Evolutionary conservation across 2,329 filamentous ascomycete species (phyloP).

Genomic region (Trichocomaceae sp.): DNA sequence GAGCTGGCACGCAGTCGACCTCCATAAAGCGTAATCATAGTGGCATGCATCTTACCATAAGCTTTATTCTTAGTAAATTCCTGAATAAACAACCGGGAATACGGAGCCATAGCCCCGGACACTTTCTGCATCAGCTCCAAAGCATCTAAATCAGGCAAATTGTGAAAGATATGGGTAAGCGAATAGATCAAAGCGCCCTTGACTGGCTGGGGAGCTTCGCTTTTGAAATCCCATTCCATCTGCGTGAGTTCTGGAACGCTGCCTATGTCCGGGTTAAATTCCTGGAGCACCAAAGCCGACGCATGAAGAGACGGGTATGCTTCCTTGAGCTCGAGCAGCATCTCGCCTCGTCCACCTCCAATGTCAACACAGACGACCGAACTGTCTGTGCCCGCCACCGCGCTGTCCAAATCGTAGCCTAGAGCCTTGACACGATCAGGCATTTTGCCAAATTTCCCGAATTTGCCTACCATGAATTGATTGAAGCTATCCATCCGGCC

Average conservation of each 20-base stretch:
- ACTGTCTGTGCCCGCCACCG: constrained; percentile 16
- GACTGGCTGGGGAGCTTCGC: constrained; percentile 27
- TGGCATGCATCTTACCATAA: constrained; percentile 31
- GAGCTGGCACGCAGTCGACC: constrained; percentile 28
- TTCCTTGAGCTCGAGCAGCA: constrained; percentile 32
- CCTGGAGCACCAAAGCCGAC: constrained; percentile 29
- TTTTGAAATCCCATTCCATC: constrained; percentile 33
- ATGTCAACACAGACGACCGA: constrained; percentile 30
- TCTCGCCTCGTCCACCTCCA: constrained; percentile 32
- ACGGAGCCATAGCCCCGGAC: constrained; percentile 27
- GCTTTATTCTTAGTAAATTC: constrained; percentile 32
- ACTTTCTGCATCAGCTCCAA: constrained; percentile 31
- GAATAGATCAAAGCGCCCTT: constrained; percentile 28
- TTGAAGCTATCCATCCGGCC: constrained; percentile 37
- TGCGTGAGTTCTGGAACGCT: constrained; percentile 23
- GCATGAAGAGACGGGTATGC: constrained; percentile 24
- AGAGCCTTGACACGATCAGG: constrained; percentile 25
- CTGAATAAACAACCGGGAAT: constrained; percentile 31
- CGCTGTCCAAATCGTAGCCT: constrained; percentile 28
- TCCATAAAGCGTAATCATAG: constrained; percentile 32
- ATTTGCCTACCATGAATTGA: constrained; percentile 35
- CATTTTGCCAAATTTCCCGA: constrained; percentile 28
- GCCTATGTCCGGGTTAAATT: constrained; percentile 29
- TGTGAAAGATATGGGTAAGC: constrained; percentile 33
- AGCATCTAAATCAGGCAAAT: constrained; percentile 32